Percentiles rank a stretch among this genome's conserved stretches.
Conservation (phyloP, 2,329 filamentous ascomycete genomes). For the Scedosporium dehoogii region DNA sequence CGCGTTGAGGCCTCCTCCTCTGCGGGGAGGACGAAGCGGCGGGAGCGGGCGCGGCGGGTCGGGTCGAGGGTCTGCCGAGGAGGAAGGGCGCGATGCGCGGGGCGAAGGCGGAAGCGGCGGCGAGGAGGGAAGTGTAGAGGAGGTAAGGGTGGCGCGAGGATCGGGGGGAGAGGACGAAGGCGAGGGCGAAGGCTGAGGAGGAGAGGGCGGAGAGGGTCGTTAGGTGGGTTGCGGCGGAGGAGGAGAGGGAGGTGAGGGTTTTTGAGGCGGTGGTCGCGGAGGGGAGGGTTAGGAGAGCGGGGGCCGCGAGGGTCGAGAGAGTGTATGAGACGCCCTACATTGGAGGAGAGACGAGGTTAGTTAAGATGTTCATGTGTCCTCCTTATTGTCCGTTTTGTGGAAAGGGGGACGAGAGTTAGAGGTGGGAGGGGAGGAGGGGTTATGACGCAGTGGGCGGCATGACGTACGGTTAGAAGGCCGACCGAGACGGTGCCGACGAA, state of each 20-base stretch:
- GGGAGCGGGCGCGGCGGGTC: constrained; percentile 14
- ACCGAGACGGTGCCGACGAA: constrained; percentile 88
- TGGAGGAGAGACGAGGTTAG: constrained; percentile 5
- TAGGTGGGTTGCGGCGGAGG: constrained; percentile 54
- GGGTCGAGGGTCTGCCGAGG: constrained; percentile 13
- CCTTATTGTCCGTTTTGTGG: background rate
- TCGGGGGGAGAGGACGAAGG: constrained; percentile 66
- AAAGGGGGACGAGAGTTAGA: background rate
- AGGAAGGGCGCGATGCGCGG: constrained; percentile 37
- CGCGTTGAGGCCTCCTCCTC: constrained; percentile 19
- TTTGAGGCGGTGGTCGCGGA: constrained; percentile 61
- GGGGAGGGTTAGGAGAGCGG: constrained; percentile 70
- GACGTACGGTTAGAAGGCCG: constrained; percentile 74
- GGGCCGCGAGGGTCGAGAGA: constrained; percentile 66
- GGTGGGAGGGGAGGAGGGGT: background rate
- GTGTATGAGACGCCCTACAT: constrained; percentile 79
- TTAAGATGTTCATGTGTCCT: background rate
- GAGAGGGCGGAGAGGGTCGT: constrained; percentile 59
- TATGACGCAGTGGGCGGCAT: background rate
- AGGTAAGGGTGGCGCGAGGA: constrained; percentile 79
- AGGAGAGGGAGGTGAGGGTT: constrained; percentile 59
- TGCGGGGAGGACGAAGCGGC: constrained; percentile 16
- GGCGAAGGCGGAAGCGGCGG: constrained; percentile 49
- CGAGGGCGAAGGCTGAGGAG: constrained; percentile 62
- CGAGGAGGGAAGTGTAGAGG: constrained; percentile 69